Base-by-base conservation (phyloP, 140 eudicot genomes). In the Stevia rebaudiana region DNA sequence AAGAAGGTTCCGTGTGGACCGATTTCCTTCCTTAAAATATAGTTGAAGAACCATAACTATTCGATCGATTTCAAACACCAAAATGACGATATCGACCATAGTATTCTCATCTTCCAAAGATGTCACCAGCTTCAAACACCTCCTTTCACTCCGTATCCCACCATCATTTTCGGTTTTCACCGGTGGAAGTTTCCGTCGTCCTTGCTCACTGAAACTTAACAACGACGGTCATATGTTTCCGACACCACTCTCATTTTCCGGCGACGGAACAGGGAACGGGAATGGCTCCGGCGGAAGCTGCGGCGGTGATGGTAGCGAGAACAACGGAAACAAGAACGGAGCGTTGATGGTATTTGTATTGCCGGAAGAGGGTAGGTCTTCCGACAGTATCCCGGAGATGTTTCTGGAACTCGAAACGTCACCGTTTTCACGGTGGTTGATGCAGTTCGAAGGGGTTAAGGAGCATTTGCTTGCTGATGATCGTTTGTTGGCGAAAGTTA, bases 381-480 rank as follows among this genome's bases (percentile, higher is more conserved):
- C 85, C 62, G 98, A 92, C 2, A 83, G 83, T 67, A 46, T 92
- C 16, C 98, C 98, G 18, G 80, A 4, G 13, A 83, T 86, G 74
- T 94, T 54, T 76, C 44, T 88, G 40, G 94, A 94, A 79, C 72
- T 94, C 7, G 95, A 94, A 68, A 83, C 80, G 61, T 83, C 97
- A 17, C 67, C 83, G 36, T 39, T 94, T 50, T 25, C 81, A 47
- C 53, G 74, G 18, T 94, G 99, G 99, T 42, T 94, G 90, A 67
- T 94, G 47, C 76, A 74, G 48, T 92, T 92, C 53, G 98, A 84
- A 3, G 98, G 98, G 68, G 85, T 92, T 66, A 92, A 77, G 80
- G 97, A 94, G 36, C 67, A 97, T 56, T 82, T 94, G 83, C 82
- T 94, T 21, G 99, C 97, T 24, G 99, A 94, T 82, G 99, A 94